Evolutionary conservation across 345 rosid genomes (phyloP).

Genomic region (Turritis glabra): DNA sequence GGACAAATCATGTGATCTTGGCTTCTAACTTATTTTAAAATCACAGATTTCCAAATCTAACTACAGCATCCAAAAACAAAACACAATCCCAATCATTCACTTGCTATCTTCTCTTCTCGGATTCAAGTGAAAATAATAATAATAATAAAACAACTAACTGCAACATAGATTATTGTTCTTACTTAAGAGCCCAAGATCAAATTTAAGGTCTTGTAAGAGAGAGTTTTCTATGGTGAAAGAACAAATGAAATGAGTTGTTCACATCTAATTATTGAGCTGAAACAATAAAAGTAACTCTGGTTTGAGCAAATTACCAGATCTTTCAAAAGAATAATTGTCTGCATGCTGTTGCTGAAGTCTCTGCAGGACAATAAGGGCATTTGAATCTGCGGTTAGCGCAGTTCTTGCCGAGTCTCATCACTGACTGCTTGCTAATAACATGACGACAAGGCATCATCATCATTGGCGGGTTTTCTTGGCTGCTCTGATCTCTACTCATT

Average conservation of each 20-base stretch:
- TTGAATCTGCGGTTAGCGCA: slow-evolving; percentile 45
- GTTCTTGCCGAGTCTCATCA: slow-evolving; percentile 57
- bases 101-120: slow-evolving; percentile 3
- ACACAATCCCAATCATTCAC: too few species aligned
- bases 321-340: slow-evolving; percentile 50
- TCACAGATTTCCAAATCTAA: too few species aligned
- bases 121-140: neutral
- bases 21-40: neutral
- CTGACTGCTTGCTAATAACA: slow-evolving; percentile 63
- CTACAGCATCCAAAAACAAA: too few species aligned
- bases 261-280: slow-evolving; percentile 8
- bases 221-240: neutral
- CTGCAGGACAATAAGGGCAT: slow-evolving; percentile 64
- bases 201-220: neutral
- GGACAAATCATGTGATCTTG: slow-evolving; percentile 28
- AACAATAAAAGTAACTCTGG: neutral
- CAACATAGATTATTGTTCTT: neutral
- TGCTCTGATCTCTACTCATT: slow-evolving; percentile 64
- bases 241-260: neutral
- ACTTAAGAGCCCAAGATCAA: neutral
- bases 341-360: slow-evolving; percentile 49
- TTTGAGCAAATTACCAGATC: neutral
- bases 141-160: neutral
- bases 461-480: slow-evolving; percentile 69
- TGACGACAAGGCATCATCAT: slow-evolving; percentile 73